Percentiles rank a stretch among this genome's conserved stretches.
These are phyloP conservation scores for Phytopythium litorale DNA, from an alignment of 352 stramenopile species.

Conservation along the genomic window DNA sequence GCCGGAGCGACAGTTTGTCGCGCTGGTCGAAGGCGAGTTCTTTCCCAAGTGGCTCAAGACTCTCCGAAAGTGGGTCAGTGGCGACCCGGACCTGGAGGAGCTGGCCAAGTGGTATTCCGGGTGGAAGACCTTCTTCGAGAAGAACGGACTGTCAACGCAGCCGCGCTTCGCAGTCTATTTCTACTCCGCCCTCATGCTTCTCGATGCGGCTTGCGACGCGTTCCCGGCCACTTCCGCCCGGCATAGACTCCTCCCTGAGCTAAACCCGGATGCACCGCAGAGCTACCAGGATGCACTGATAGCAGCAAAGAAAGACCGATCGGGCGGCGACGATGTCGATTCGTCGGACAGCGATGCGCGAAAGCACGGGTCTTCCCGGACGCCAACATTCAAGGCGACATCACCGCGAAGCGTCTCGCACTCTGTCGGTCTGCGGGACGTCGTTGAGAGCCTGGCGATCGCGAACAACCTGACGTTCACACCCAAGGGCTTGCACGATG, in stretches of 20 bases:
- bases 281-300: slow-evolving; percentile 81
- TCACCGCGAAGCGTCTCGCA: slow-evolving; percentile 28
- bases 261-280: slow-evolving; percentile 44
- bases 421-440: slow-evolving; percentile 71
- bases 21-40: slow-evolving; percentile 88
- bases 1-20: slow-evolving; percentile 68
- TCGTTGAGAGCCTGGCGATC: slow-evolving; percentile 81
- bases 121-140: slow-evolving; percentile 82
- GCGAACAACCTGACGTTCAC: slow-evolving; percentile 79
- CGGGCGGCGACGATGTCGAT: slow-evolving; percentile 16
- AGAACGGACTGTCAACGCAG: slow-evolving; percentile 47
- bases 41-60: slow-evolving; percentile 89
- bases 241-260: slow-evolving; percentile 28
- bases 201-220: slow-evolving; percentile 41
- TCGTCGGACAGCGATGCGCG: neutral
- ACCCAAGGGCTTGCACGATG: slow-evolving; percentile 70
- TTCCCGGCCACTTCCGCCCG: neutral
- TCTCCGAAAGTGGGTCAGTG: slow-evolving; percentile 71
- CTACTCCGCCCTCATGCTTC: slow-evolving; percentile 62
- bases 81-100: slow-evolving; percentile 47
- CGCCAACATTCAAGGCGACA: slow-evolving; percentile 14
- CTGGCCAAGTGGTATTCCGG: slow-evolving; percentile 81
- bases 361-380: slow-evolving; percentile 7
- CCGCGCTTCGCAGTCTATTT: slow-evolving; percentile 75
- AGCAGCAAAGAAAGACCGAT: slow-evolving; percentile 24